Evolutionary conservation across 768 basidiomycete species (phyloP), one percentile per base, ranked within the genome.

Genomic region (Lentinula guzmanii): DNA sequence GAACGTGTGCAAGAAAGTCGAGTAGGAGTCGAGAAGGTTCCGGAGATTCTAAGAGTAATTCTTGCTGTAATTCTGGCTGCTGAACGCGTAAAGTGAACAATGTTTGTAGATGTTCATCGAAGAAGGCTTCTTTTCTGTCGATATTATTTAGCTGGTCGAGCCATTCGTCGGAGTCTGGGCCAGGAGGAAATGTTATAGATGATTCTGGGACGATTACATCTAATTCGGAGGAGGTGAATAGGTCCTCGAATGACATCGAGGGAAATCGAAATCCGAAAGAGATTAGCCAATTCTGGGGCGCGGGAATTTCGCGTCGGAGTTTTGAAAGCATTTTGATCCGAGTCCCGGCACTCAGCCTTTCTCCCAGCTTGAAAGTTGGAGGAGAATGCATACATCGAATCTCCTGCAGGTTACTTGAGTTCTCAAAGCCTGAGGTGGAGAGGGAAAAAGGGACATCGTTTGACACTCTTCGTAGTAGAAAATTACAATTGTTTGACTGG

Each of bases 201-300:
- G 59, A 51, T 33, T 60, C 51, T 2, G 59, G 59, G 33, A 60
- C 59, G n/a, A 51, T 18, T 24, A 60, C 59, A 42, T 60, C 59
- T 33, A 60, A 31, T n/a, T 52, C 59, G 4, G 51, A 31, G 15
- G 45, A 46, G 18, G 59, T 52, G 39, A 60, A 60, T 5, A 60
- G 59, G 24, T 60, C 59, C 21, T 52, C 33, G 37, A 60, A 60
- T 18, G 58, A 45, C 9, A 37, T 13, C 55, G 41, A 42, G 21
- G 18, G 34, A 39, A 39, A 39, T 39, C 37, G 37, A 39, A 39
- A 39, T 39, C 37, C 37, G 51, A 33, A 24, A 48, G n/a, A 7
- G 42, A 11, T 41, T 45, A 8, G 16, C 43, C 8, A 45, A 41
- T 8, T 16, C 0, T 16, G n/a, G n/a, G 46, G 21, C 46, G 7